Percentiles rank a stretch among this genome's conserved stretches.
Conservation (phyloP, 148 eudicot genomes). For the Amaranthus hypochondriacus region DNA sequence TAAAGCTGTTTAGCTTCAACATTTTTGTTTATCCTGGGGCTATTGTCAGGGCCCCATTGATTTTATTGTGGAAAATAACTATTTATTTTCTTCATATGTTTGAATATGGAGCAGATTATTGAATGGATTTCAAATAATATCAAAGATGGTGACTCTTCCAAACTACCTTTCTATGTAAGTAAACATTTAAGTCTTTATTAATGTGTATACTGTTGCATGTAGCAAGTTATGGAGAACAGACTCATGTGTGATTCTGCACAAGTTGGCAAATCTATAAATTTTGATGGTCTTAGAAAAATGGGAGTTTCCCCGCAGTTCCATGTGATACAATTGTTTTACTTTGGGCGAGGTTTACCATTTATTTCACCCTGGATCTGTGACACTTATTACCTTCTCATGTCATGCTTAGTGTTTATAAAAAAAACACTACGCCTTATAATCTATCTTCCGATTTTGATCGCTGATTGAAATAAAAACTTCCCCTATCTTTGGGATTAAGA, state of each 20-base stretch:
- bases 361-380: not conserved
- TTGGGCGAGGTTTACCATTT: not conserved
- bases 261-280: not conserved
- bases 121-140: slow-evolving; percentile 81
- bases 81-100: not conserved
- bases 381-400: not conserved
- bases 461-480: not conserved
- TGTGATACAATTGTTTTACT: not conserved
- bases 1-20: not conserved
- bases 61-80: slow-evolving; percentile 7
- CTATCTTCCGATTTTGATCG: not conserved
- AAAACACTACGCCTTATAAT: not conserved
- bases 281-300: not conserved
- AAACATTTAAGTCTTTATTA: not conserved
- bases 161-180: slow-evolving; percentile 92
- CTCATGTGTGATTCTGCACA: not conserved
- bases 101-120: slow-evolving; percentile 48
- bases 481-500: too few relatives aligned
- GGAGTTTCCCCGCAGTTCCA: too few relatives aligned
- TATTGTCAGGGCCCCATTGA: not conserved
- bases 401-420: not conserved
- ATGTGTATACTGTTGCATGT: slow-evolving; percentile 1
- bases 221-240: not conserved
- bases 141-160: slow-evolving; percentile 81
- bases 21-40: not conserved